These are phyloP conservation scores for Biscogniauxia mediterranea DNA, from an alignment of 2,329 filamentous ascomycete species.

Conservation along the genomic window DNA sequence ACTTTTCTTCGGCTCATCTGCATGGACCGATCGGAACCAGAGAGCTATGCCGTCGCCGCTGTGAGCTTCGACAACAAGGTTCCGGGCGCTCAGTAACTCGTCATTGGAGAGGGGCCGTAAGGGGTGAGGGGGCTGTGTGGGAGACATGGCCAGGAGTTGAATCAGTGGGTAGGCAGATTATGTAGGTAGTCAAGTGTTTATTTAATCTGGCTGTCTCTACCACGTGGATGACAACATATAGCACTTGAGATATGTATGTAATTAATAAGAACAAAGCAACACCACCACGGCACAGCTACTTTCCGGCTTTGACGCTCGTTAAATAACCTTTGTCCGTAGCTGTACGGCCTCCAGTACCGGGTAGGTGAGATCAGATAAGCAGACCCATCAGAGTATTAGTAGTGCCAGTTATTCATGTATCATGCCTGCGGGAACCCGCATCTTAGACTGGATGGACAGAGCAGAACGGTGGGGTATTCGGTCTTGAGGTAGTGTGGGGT, in stretches of 20 bases:
- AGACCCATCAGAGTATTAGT: too few relatives aligned
- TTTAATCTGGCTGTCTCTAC: too few relatives aligned
- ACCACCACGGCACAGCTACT: constrained; percentile 10
- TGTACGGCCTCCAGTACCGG: constrained; percentile 4
- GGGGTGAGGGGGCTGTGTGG: constrained; percentile 22
- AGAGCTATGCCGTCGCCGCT: constrained; percentile 23
- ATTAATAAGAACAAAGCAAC: constrained; percentile 5
- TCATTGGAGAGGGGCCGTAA: constrained; percentile 29
- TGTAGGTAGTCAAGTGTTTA: too few relatives aligned
- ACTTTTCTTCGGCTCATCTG: constrained; percentile 29
- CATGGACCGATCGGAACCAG: constrained; percentile 28
- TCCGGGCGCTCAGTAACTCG: constrained; percentile 27
- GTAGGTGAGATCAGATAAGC: too few relatives aligned
- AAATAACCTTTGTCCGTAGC: too few relatives aligned
- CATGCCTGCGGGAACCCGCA: too few relatives aligned
- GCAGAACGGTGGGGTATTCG: constrained; percentile 3
- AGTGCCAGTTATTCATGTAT: too few relatives aligned
- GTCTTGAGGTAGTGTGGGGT: constrained; percentile 9
- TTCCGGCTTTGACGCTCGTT: background rate
- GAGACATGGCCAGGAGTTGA: constrained; percentile 1
- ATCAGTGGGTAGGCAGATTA: too few relatives aligned
- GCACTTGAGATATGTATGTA: too few relatives aligned
- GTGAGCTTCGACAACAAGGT: constrained; percentile 24
- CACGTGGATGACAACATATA: too few relatives aligned
- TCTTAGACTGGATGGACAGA: too few relatives aligned